Base-by-base conservation (phyloP, 148 eudicot genomes). In the Silene latifolia region DNA sequence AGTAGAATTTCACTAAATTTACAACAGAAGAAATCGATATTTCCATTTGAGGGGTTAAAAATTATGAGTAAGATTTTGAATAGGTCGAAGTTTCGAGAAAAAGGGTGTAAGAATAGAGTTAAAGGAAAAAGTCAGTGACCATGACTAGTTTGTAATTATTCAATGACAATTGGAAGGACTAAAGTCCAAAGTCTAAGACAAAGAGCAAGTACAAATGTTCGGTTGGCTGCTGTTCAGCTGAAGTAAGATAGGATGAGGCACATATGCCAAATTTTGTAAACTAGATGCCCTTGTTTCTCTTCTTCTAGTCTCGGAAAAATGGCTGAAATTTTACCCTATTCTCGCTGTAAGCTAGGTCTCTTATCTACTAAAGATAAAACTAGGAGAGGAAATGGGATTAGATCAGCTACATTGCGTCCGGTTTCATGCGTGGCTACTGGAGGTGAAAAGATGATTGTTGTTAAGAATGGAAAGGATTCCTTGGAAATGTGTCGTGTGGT, bases 401-500 rank as follows among this genome's bases (percentile, higher is more conserved):
- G 82, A 72, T 23, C 75, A 74, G 44, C 39, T 77, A 76, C 72
- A 72, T 64, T 74, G 58, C 85, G 82, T 74, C 83, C 80, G 25
- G 48, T 78, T 66, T 75, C 75, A 62, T 89, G 89, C 79, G 75
- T 76, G 69, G 73, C 76, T 64, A 85, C 82, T 15, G 86, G 79
- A 74, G 88, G 82, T 63, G 79, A 80, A 70, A 75, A 77, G 75
- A 74, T 56, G 64, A 65, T 67, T 72, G 86, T 85, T 21, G 89
- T 91, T 72, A 83, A 87, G 82, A 88, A 83, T 79, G 93, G 95
- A 39, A 86, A 88, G 71, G 88, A 88, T 79, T 84, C 90, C 19
- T 78, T 88, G 82, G 88, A 85, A 13, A 83, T 91, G 62, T 89
- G 89, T 53, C 83, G 90, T 66, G 91, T 87, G 59, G 87, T 88